Evolutionary conservation across 176 grass and related monocot species (phyloP).

Genomic region (maize (Zea mays)): Zm-B73-REFERENCE-NAM-5.0 NC_050105.1:38404501-38405000

Average conservation of each 20-base stretch:
- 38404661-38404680: conserved; percentile 75
- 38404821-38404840: background rate
- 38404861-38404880: conserved; percentile 17
- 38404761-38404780: conserved; percentile 6
- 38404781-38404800: no score
- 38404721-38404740: conserved; percentile 63
- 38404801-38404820: no score
- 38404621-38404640: background rate
- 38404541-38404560: conserved; percentile 82
- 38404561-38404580: conserved; percentile 38
- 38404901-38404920: conserved; percentile 83
- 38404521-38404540: conserved; percentile 85
- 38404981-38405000: no score
- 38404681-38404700: conserved; percentile 81
- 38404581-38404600: conserved; percentile 7
- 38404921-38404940: conserved; percentile 62
- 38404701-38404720: conserved; percentile 78
- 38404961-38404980: no score
- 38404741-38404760: conserved; percentile 5
- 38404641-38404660: conserved; percentile 37
- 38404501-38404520: conserved; percentile 72
- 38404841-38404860: conserved; percentile 22
- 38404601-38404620: background rate
- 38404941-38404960: no score
- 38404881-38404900: conserved; percentile 81